Percentiles rank a stretch among this genome's conserved stretches.
These are phyloP conservation scores for Dunaliella primolecta DNA, from an alignment of 139 green algal genomes.

Conservation along the genomic window DNA sequence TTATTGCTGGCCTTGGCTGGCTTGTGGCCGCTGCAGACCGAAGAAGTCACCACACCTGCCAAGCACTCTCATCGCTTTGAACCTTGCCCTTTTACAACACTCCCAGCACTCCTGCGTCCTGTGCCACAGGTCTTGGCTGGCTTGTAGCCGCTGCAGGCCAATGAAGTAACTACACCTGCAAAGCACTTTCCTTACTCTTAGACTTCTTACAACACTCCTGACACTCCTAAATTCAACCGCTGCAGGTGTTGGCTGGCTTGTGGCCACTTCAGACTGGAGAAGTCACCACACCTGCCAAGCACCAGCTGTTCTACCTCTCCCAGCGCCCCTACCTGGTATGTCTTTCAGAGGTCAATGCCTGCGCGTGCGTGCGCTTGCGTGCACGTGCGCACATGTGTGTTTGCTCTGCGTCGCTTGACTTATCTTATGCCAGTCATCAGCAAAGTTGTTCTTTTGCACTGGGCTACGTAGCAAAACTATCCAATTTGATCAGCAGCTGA, in stretches of 20 bases:
- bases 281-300: conserved; percentile 44
- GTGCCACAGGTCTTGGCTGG: conserved; percentile 82
- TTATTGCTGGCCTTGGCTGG: conserved; percentile 67
- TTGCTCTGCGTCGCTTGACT: too few relatives aligned
- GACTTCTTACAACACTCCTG: not conserved
- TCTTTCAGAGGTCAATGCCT: not conserved
- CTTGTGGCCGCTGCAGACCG: conserved; percentile 85
- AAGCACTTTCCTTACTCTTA: too few relatives aligned
- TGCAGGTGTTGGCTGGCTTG: conserved; percentile 78
- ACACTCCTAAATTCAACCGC: too few relatives aligned
- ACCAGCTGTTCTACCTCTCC: conserved; percentile 80
- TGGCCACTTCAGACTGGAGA: conserved; percentile 80
- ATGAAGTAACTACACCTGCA: too few relatives aligned
- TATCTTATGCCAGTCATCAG: too few relatives aligned
- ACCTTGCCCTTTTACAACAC: too few relatives aligned
- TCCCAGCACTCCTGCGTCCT: not conserved
- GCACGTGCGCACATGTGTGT: not conserved
- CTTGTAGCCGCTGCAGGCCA: conserved; percentile 85
- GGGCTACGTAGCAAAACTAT: too few relatives aligned
- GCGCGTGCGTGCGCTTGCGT: not conserved
- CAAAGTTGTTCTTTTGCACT: too few relatives aligned
- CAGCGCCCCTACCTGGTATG: conserved; percentile 83
- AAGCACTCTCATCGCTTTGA: too few relatives aligned
- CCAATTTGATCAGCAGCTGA: too few relatives aligned
- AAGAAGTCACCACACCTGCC: too few relatives aligned